Base-by-base conservation (phyloP, 139 green algal species). In the Pycnococcus provasolii region DNA sequence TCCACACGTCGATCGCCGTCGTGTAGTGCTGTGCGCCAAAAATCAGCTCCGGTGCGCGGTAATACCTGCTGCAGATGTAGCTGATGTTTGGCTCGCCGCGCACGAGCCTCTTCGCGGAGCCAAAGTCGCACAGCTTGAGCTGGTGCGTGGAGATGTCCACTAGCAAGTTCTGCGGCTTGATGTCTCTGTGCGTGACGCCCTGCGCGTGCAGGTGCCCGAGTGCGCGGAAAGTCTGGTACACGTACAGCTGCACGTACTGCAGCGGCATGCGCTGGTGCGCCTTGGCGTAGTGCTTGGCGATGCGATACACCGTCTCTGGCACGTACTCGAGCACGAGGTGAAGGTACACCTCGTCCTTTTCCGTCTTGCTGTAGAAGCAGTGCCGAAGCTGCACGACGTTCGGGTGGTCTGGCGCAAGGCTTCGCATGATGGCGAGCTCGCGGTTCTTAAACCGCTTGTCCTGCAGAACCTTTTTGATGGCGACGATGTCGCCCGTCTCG, bases 361-460 rank as follows among this genome's bases (percentile, higher is more conserved):
- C 66, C 1, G 62, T 81, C 7, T 73, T 83, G 55, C 77, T 91
- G 76, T 95, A 97, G 79, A 96, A 99, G 83, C 90, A 96, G 83
- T 99, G 91, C 77, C 91, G 91, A 26, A 98, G 84, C 62, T 81
- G 72, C 4, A 99, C 91, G 42, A 99, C 88, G 83, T 96, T 98
- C 53, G 90, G 88, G 80, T 99, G 94, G 50, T 88, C 76, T 26
- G 26, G 26, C 26, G 26, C 26, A 71, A 99, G 79, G 68, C 94
- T 84, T 66, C 91, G 87, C 88, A 99, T 98, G 72, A 99, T 98
- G 45, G 69, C 48, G 80, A 99, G 83, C 86, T 99, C 94, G 3
- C 94, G 73, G 81, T 98, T 99, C 80, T 99, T 99, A 84, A 97
- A 99, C 3, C 94, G 83, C 83, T 94, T 95, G 78, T 99, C 94